Base-by-base conservation (phyloP, 495 filamentous ascomycete genomes). In the Daldinia grandis region DNA sequence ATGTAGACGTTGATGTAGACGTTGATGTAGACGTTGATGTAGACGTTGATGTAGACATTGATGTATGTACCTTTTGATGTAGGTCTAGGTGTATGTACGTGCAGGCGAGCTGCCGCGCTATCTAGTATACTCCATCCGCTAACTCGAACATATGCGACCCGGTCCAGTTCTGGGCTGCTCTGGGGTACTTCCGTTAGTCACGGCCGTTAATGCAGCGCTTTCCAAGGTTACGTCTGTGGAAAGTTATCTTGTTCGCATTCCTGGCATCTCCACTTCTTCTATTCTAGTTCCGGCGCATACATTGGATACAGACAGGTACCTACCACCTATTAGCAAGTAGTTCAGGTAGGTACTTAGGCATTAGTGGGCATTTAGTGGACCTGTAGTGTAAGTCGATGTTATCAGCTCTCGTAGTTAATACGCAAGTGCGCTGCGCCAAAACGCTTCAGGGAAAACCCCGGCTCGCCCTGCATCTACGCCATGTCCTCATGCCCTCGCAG, bases 241-340 rank as follows among this genome's bases (percentile, higher is more conserved):
- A 25, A 62, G 44, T 53, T 62, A 42, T 66, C 33, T 53, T 47
- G 56, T 71, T 66, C 62, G 61, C 61, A 65, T 70, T 71, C 58
- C 53, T 47, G 28, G 27, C 33, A 31, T 53, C 64, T 50, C 69
- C 64, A 68, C 64, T 58, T 68, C 63, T 66, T 66, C 56, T 59
- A 59, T 72, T 72, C 69, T 72, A 72, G 64, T 72, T 72, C 59
- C 69, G 69, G 69, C 60, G 69, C 59, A 72, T 68, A 70, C 59
- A 72, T 68, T 65, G 5, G 17, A 19, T 59, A 64, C 44, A 53
- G 58, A 51, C 40, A 47, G 12, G 33, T 35, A 35, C 33, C 25
- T 40, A 40, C 37, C 42, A 40, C 37, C 42, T 47, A 47, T 47
- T 9, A 47, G 42, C 42, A 21, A 10, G 19, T 24, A 47, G 42